Evolutionary conservation across 2,329 filamentous ascomycete genomes (phyloP).

Genomic region (Thielaviopsis ethacetica): DNA sequence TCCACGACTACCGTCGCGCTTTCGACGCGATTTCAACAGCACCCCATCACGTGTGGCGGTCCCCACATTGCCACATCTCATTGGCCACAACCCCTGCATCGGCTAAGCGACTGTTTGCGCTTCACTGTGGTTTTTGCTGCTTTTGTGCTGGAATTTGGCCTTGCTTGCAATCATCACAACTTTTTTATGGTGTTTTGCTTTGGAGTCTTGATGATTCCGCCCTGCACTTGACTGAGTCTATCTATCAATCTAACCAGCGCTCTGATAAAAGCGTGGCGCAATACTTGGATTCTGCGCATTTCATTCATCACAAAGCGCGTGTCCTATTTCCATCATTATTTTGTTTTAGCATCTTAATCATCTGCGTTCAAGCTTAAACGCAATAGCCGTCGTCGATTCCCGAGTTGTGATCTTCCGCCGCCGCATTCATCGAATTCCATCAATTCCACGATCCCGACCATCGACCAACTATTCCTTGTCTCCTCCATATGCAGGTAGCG

Average conservation of each 20-base stretch:
- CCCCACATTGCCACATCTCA: neutral
- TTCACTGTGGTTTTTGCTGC: neutral
- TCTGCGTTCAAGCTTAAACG: neutral
- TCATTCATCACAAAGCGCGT: neutral
- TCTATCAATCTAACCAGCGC: neutral
- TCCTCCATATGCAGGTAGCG: slow-evolving; percentile 3
- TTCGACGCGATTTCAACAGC: neutral
- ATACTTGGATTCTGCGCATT: neutral
- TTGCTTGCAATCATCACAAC: slow-evolving; percentile 1
- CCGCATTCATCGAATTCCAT: neutral
- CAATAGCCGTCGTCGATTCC: neutral
- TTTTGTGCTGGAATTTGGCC: neutral
- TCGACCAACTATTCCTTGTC: neutral
- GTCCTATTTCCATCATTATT: neutral
- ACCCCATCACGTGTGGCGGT: neutral
- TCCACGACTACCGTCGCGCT: neutral
- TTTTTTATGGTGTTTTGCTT: neutral
- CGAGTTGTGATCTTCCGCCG: neutral
- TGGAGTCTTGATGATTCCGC: neutral
- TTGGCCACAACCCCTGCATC: slow-evolving; percentile 1
- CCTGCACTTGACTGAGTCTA: neutral
- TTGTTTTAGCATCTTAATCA: neutral
- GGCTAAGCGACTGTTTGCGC: slow-evolving; percentile 5
- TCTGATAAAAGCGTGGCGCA: neutral
- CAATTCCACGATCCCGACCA: neutral